Evolutionary conservation across 2,329 filamentous ascomycete genomes (phyloP).

Genomic region (Apiospora marii): DNA sequence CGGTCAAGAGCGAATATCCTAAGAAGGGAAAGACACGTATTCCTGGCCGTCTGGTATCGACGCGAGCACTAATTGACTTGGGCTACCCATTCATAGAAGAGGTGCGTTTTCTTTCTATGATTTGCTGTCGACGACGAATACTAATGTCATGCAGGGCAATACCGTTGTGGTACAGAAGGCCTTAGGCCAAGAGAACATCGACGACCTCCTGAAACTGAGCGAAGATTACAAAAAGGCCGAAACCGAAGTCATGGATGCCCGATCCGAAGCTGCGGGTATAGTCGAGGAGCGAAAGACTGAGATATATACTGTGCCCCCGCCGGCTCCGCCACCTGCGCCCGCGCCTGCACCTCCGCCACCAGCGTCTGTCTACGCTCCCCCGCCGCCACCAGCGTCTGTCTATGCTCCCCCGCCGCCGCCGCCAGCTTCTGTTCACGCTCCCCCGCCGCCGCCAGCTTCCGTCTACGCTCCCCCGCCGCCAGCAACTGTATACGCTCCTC

Average conservation of each 20-base stretch:
- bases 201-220: constrained; percentile 84
- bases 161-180: constrained; percentile 85
- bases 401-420: constrained; percentile 36
- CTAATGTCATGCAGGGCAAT: constrained; percentile 65
- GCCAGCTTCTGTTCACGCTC: constrained; percentile 28
- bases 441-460: constrained; percentile 32
- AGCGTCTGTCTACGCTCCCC: constrained; percentile 36
- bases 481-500: not conserved
- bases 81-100: constrained; percentile 89
- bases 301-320: constrained; percentile 46
- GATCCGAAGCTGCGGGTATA: constrained; percentile 56
- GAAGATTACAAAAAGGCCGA: constrained; percentile 74
- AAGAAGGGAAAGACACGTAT: constrained; percentile 92
- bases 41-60: constrained; percentile 80
- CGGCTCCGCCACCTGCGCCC: constrained; percentile 32
- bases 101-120: constrained; percentile 56
- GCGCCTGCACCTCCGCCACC: constrained; percentile 38
- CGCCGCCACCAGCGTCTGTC: constrained; percentile 31
- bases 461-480: constrained; percentile 15
- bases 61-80: constrained; percentile 81
- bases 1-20: constrained; percentile 70
- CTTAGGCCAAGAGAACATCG: constrained; percentile 88
- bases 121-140: constrained; percentile 41
- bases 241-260: constrained; percentile 52
- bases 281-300: constrained; percentile 59